phyloP scores from a whole-genome alignment of 148 eudicot genomes.

The Gaultheria prostrata region DNA sequence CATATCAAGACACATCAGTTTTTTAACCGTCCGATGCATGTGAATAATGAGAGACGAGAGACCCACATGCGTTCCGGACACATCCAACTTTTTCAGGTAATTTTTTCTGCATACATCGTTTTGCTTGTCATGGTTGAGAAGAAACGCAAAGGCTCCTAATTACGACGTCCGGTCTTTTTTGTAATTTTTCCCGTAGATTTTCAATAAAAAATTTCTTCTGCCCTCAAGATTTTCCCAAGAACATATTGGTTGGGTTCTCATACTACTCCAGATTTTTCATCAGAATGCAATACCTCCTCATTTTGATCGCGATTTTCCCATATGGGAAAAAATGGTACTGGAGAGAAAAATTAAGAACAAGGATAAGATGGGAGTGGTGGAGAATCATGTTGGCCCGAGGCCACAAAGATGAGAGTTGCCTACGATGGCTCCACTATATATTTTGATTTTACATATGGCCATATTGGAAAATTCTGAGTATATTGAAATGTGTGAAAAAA shows the following conservation, averaged over 20 bases:
- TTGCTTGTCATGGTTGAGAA: not conserved
- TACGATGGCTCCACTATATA: not conserved
- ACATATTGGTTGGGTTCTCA: not conserved
- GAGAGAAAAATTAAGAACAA: not conserved
- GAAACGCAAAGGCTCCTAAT: too few relatives aligned
- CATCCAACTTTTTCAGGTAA: too few relatives aligned
- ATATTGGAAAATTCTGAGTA: too few relatives aligned
- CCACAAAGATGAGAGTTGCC: not conserved
- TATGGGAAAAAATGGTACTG: not conserved
- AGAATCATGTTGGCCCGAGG: not conserved
- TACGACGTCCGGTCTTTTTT: too few relatives aligned
- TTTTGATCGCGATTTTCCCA: not conserved
- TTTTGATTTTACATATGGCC: not conserved
- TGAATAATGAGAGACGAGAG: too few relatives aligned
- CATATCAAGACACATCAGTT: not conserved
- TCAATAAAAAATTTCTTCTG: not conserved
- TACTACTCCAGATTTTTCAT: not conserved
- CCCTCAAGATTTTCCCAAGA: not conserved
- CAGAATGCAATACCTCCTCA: not conserved
- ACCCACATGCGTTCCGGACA: not conserved
- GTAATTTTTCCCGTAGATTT: not conserved
- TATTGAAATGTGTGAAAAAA: too few relatives aligned
- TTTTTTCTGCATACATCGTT: not conserved
- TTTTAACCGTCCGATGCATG: too few relatives aligned
- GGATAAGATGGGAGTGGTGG: slow-evolving; percentile 1